Base-by-base conservation (phyloP, 2,329 filamentous ascomycete species). In the Boeremia exigua region DNA sequence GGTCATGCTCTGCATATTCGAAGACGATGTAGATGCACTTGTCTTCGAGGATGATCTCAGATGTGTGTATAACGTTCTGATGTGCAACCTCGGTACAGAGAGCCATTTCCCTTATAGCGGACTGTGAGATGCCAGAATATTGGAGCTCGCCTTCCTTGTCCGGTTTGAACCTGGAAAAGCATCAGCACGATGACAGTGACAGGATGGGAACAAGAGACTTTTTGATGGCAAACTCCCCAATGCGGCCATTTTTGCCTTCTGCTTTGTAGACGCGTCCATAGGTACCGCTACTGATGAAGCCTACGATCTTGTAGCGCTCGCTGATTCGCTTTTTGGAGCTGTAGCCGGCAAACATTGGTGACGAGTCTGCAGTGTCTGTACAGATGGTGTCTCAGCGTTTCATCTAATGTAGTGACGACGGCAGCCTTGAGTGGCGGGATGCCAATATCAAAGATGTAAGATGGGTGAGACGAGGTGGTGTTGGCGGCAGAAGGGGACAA, bases 21-120 rank as follows among this genome's bases (percentile, higher is more conserved):
- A 99, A 98, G 2, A 99, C 93, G 90, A 99, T 99, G 78, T 93
- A 99, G 74, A 99, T 98, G 79, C 93, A 97, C 80, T 98, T 98
- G 76, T 96, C 93, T 78, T 99, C 94, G 3, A 99, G 83, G 68
- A 99, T 96, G 69, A 96, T 98, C 77, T 99, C 95, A 59, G 94
- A 87, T 1, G 97, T 86, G 56, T 89, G 87, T 63, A 99, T 94
- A 30, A 99, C 88, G 73, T 98, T 98, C 53, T 86, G 81, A 75
- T 99, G 92, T 55, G 85, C 87, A 25, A 99, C 83, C 73, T 99
- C 95, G 33, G 91, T 95, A 78, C 95, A 99, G 0, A 99, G 82
- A 14, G 94, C 92, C 92, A 99, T 99, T 77, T 99, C 95, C 48
- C 95, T 91, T 62, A 97, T 91, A 4, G 95, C 95, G 12, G 93